These are phyloP conservation scores for Aspergillus puulaauensis DNA, from an alignment of 2,329 filamentous ascomycete species.

Conservation along the genomic window DNA sequence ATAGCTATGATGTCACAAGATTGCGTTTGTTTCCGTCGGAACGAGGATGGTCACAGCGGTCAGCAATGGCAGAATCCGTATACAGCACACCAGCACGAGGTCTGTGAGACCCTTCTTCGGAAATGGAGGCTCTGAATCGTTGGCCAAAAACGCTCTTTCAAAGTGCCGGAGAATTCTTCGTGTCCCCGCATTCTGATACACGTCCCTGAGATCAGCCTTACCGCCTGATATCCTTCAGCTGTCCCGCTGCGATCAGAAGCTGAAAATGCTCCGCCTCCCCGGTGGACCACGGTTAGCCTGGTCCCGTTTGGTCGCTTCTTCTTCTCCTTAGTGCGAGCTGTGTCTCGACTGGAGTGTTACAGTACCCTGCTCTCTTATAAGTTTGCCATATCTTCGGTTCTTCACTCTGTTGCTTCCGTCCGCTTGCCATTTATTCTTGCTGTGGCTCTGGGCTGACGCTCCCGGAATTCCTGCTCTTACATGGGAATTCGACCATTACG, in stretches of 20 bases:
- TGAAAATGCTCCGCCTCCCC: conserved; percentile 18
- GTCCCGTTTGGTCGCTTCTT: conserved; percentile 3
- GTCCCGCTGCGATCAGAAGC: conserved; percentile 10
- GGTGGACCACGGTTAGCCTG: conserved; percentile 16
- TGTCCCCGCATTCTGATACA: background rate
- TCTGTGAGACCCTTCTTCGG: background rate
- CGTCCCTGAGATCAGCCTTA: background rate
- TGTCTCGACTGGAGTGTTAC: background rate
- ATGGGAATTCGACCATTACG: conserved; percentile 29
- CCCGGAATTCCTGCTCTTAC: conserved; percentile 19
- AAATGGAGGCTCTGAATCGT: conserved; percentile 1
- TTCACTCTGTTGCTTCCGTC: conserved; percentile 6
- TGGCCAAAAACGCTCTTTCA: background rate
- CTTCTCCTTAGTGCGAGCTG: background rate
- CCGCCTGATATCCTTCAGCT: background rate
- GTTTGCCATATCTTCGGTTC: conserved; percentile 1
- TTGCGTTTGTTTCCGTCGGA: background rate
- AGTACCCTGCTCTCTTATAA: conserved; percentile 1
- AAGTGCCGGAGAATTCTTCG: background rate
- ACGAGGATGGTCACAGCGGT: background rate
- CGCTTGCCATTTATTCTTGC: conserved; percentile 4
- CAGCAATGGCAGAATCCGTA: conserved; percentile 1
- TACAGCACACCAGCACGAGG: background rate
- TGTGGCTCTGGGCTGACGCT: conserved; percentile 20
- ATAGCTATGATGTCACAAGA: conserved; percentile 1